Conservation (phyloP, 2,329 filamentous ascomycete species). For the Dendryphion nanum region DNA sequence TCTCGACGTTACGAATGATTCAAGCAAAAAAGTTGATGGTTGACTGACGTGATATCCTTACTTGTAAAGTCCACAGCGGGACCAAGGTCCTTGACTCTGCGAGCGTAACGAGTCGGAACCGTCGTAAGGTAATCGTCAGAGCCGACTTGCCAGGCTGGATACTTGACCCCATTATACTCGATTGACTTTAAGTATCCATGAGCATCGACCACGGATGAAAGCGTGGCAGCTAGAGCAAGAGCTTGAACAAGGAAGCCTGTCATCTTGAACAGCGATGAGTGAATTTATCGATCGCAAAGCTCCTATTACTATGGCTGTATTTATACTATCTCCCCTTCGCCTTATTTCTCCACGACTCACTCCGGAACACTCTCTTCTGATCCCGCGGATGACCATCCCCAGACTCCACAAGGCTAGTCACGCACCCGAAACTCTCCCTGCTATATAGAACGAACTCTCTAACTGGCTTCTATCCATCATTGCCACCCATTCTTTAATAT, state of each 20-base stretch:
- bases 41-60: slow-evolving; percentile 13
- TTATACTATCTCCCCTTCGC: too few species aligned
- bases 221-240: neutral
- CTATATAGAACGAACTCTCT: too few species aligned
- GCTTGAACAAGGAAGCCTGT: neutral
- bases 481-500: too few species aligned
- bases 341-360: too few species aligned
- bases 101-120: slow-evolving; percentile 13
- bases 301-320: too few species aligned
- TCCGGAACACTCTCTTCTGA: too few species aligned
- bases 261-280: too few species aligned
- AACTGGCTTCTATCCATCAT: too few species aligned
- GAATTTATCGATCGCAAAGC: too few species aligned
- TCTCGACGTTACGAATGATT: neutral
- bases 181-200: slow-evolving; percentile 16
- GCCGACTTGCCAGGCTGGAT: slow-evolving; percentile 16
- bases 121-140: slow-evolving; percentile 16
- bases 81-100: slow-evolving; percentile 14
- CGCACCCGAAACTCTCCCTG: too few species aligned
- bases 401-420: too few species aligned
- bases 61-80: slow-evolving; percentile 17
- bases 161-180: slow-evolving; percentile 12
- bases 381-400: too few species aligned
- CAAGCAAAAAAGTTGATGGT: neutral
- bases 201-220: slow-evolving; percentile 4